Base-by-base conservation (phyloP, 2,329 filamentous ascomycete species). In the Zopfia rhizophila region DNA sequence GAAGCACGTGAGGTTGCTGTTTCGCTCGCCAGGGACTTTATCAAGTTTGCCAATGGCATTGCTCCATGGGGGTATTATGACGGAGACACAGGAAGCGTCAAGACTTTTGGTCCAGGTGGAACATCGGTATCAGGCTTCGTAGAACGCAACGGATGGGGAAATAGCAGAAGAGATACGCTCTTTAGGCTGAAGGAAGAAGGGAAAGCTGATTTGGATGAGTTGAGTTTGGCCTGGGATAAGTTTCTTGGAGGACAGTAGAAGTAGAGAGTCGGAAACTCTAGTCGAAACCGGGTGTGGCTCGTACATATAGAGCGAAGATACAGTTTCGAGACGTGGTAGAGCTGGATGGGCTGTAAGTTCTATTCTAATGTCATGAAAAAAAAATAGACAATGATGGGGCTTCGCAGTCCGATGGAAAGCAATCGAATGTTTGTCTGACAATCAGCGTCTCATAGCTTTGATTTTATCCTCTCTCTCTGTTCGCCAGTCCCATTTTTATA, bases 401-500 rank as follows among this genome's bases (percentile, higher is more conserved):
- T n/a, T n/a, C n/a, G n/a, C n/a, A n/a, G n/a, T n/a, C n/a, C n/a
- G n/a, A n/a, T n/a, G n/a, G n/a, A n/a, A n/a, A n/a, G n/a, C n/a
- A n/a, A n/a, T n/a, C n/a, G n/a, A n/a, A n/a, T n/a, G n/a, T n/a
- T n/a, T n/a, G n/a, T n/a, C n/a, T n/a, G n/a, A 33, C 14, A 19
- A 30, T 22, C 28, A 27, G 10, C 33, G 12, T 47, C 33, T 36
- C 45, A 48, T 13, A 60, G 29, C 28, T 60, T 54, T 10, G 52
- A 41, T 30, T 56, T 54, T 12, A 44, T 11, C 27, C 32, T 33
- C 4, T 44, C 48, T 11, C 24, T n/a, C n/a, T 43, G 21, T 29
- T 24, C 29, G 29, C 70, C 65, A 21, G 59, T 62, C 50, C 70
- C 69, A 45, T 65, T 64, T 49, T 68, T 72, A 72, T 76, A 78